Percentiles rank a stretch among this genome's conserved stretches.
phyloP scores from a whole-genome alignment of 805 yeast species.

The Kluyveromyces nonfermentans region DNA sequence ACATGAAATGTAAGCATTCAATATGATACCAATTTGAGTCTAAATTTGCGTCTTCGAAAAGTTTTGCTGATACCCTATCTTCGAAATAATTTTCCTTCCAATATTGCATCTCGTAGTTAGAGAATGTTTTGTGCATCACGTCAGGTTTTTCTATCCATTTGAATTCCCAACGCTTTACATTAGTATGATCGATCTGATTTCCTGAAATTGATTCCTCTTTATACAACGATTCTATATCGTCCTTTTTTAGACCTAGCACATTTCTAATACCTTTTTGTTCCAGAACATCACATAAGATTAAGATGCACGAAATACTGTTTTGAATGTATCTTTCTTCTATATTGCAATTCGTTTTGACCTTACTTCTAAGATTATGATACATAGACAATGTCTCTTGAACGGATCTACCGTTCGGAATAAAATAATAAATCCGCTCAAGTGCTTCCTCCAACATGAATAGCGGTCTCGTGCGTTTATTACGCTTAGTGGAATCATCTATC shows the following conservation, averaged over 20 bases:
- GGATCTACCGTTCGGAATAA: slow-evolving; percentile 40
- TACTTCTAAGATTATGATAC: slow-evolving; percentile 23
- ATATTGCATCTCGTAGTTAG: slow-evolving; percentile 44
- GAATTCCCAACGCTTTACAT: slow-evolving; percentile 33
- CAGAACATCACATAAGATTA: slow-evolving; percentile 29
- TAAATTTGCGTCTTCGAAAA: slow-evolving; percentile 18
- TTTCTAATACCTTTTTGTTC: slow-evolving; percentile 32
- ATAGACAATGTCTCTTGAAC: slow-evolving; percentile 38
- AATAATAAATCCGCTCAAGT: slow-evolving; percentile 26
- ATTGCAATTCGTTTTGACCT: slow-evolving; percentile 6
- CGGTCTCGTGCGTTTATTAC: slow-evolving; percentile 11
- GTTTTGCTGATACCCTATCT: slow-evolving; percentile 35
- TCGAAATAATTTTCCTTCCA: slow-evolving; percentile 45
- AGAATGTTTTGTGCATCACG: slow-evolving; percentile 38
- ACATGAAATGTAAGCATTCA: slow-evolving; percentile 19
- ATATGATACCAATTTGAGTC: slow-evolving; percentile 20
- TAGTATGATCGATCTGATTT: slow-evolving; percentile 11
- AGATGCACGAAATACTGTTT: not conserved
- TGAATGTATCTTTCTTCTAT: not conserved
- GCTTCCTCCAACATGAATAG: slow-evolving; percentile 20
- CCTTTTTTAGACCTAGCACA: slow-evolving; percentile 37
- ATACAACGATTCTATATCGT: slow-evolving; percentile 28
- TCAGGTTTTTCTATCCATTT: slow-evolving; percentile 31
- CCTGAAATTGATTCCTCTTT: slow-evolving; percentile 22
- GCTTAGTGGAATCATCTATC: slow-evolving; percentile 18